Base-by-base conservation (phyloP, 2,329 filamentous ascomycete genomes). In the Colletotrichum sidae region DNA sequence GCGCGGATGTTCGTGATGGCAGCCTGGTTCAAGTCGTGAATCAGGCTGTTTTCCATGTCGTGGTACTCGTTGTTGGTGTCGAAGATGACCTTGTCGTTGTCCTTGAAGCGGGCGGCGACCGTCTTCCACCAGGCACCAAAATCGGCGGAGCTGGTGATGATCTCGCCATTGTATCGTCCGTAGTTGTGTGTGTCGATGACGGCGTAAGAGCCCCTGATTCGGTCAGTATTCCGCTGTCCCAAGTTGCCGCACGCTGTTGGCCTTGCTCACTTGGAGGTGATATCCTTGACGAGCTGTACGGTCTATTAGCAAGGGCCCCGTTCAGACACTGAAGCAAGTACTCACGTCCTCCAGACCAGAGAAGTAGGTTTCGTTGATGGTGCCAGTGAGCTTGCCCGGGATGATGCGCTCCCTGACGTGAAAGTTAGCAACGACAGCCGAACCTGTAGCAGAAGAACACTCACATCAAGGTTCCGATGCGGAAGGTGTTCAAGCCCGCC, bases 21-120 rank as follows among this genome's bases (percentile, higher is more conserved):
- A 38, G 83, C 85, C 73, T 88, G 86, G 80, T 87, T 88, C 45
- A 88, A 82, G 65, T 81, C 74, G 12, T 83, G 74, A 34, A 87
- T 84, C 8, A 87, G 81, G 6, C 70, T 73, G 74, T 87, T 84
- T 73, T 85, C 83, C 80, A 87, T 85, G 73, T 83, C 81, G 74
- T 88, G 79, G 74, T 85, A 87, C 76, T 88, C 86, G 74, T 88
- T 88, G 80, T 87, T 87, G 69, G 83, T 87, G 73, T 87, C 84
- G 69, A 87, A 87, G 73, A 88, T 80, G 70, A 87, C 85, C 55
- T 80, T 79, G 42, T 75, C 69, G 75, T 88, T 84, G 69, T 71
- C 71, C 64, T 77, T 78, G 73, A 86, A 87, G 50, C 79, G 73
- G 7, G 73, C 75, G 6, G 84, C 86, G 17, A 87, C 72, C 38